Percentiles rank a stretch among this genome's conserved stretches.
Conservation (phyloP, 345 rosid genomes). For the Populus ilicifolia region DNA sequence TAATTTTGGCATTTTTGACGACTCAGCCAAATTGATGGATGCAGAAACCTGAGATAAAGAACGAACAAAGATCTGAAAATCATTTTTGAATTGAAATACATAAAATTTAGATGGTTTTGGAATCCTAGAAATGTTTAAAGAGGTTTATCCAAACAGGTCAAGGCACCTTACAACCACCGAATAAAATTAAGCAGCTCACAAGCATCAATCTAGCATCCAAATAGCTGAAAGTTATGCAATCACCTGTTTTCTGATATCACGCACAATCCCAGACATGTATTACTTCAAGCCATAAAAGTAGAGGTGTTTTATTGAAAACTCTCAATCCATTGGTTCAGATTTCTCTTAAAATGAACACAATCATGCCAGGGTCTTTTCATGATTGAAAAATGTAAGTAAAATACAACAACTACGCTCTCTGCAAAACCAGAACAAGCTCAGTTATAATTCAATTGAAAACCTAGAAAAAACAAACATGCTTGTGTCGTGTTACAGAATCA, state of each 20-base stretch:
- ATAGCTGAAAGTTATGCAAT: not conserved
- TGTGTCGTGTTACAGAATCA: not conserved
- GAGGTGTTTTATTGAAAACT: not conserved
- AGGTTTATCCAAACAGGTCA: not conserved
- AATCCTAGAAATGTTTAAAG: not conserved
- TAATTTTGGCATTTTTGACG: conserved; percentile 55
- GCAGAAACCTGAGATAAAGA: conserved; percentile 47
- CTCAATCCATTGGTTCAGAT: not conserved
- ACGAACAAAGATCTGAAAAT: not conserved
- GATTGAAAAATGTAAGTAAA: not conserved
- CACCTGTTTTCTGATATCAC: not conserved
- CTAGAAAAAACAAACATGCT: not conserved
- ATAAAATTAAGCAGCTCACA: not conserved
- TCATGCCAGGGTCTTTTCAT: not conserved
- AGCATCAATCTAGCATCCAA: not conserved
- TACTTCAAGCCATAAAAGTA: not conserved
- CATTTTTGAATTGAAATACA: not conserved
- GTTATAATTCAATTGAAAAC: conserved; percentile 1
- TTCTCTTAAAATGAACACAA: not conserved
- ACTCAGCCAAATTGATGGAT: conserved; percentile 63
- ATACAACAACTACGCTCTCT: not conserved
- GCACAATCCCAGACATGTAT: not conserved
- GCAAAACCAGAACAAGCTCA: not conserved
- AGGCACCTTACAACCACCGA: not conserved
- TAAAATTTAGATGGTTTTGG: not conserved